Evolutionary conservation across 768 basidiomycete species (phyloP).

Genomic region (Serendipita sp.): DNA sequence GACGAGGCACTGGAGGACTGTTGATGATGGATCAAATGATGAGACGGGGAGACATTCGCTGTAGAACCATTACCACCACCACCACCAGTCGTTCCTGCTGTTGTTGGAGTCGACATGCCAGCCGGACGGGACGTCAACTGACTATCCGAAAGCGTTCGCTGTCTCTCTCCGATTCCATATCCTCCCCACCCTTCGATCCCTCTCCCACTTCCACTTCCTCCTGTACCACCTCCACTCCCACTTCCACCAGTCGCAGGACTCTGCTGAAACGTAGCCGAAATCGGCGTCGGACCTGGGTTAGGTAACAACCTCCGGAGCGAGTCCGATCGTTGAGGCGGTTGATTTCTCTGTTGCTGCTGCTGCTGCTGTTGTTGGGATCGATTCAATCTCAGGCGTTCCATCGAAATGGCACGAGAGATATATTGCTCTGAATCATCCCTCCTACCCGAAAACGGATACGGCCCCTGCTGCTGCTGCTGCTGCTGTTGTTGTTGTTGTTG

Average conservation of each 20-base stretch:
- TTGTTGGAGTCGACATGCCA: neutral
- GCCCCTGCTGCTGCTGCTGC: neutral
- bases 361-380: too few species aligned
- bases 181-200: neutral
- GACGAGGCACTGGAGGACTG: too few species aligned
- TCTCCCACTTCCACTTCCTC: neutral
- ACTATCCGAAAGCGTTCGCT: neutral
- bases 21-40: too few species aligned
- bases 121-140: neutral
- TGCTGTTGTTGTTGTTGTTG: neutral
- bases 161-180: neutral
- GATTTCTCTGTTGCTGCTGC: neutral
- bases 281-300: neutral
- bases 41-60: too few species aligned
- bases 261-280: neutral
- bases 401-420: neutral
- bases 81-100: too few species aligned
- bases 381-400: neutral
- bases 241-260: neutral
- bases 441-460: neutral
- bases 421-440: neutral
- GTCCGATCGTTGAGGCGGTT: neutral
- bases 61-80: too few species aligned
- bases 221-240: constrained; percentile 1
- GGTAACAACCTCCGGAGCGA: neutral